phyloP scores from a whole-genome alignment of 2,329 filamentous ascomycete genomes.

The Dendrostoma leiphaemia region DNA sequence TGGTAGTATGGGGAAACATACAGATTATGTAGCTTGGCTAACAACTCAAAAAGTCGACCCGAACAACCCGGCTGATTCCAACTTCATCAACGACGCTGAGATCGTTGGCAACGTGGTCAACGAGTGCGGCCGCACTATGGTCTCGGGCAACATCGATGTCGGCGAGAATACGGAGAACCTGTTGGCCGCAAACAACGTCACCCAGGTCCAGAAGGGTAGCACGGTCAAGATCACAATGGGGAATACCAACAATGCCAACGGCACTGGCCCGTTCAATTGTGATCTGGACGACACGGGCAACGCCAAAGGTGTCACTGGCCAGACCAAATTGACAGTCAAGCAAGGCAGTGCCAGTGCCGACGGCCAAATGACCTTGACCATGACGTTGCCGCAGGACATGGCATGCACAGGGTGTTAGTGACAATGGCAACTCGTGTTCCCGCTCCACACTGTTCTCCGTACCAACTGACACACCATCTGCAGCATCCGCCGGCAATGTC shows the following conservation, averaged over 20 bases:
- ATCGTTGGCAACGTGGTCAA: conserved; percentile 50
- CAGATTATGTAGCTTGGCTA: too few relatives aligned
- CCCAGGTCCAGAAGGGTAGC: conserved; percentile 44
- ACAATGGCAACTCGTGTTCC: not conserved
- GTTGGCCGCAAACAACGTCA: conserved; percentile 40
- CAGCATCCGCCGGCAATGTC: conserved; percentile 52
- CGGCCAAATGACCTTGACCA: conserved; percentile 41
- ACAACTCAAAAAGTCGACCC: conserved; percentile 14
- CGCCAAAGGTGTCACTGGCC: conserved; percentile 38
- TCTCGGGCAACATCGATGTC: conserved; percentile 57
- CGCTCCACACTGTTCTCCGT: too few relatives aligned
- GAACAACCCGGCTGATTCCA: conserved; percentile 41
- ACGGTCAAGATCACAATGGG: conserved; percentile 41
- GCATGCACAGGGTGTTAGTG: conserved; percentile 46
- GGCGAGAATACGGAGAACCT: conserved; percentile 51
- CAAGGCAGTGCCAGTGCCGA: conserved; percentile 46
- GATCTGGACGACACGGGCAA: conserved; percentile 46
- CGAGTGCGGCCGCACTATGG: conserved; percentile 60
- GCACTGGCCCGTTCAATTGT: conserved; percentile 48
- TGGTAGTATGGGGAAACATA: too few relatives aligned
- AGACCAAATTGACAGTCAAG: conserved; percentile 43
- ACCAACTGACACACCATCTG: not conserved
- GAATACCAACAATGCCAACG: conserved; percentile 49
- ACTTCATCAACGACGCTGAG: conserved; percentile 56
- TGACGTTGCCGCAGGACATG: conserved; percentile 45